A percentile compares a stretch with the other conserved stretches of the same genome.
Evolutionary conservation across 169 alveolate species (phyloP).

Genomic region (Cryptosporidium meleagridis): DNA sequence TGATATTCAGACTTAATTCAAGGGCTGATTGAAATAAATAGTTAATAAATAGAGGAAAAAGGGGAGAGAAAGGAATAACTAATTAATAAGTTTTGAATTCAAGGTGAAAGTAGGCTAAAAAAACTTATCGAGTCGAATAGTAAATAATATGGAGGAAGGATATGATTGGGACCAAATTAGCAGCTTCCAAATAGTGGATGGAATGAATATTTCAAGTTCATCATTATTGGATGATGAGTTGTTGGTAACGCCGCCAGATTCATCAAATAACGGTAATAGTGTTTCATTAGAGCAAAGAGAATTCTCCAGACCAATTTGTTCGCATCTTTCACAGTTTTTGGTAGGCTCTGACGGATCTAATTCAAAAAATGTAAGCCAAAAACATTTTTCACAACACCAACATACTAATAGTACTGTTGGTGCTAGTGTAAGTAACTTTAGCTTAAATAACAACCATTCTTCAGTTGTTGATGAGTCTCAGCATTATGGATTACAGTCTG

Average conservation of each 20-base stretch:
- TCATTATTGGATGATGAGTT: conserved; percentile 42
- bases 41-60: neutral
- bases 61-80: neutral
- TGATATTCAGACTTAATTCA: neutral
- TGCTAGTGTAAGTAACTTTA: neutral
- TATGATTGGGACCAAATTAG: conserved; percentile 71
- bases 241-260: neutral
- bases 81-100: neutral
- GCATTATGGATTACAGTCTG: conserved; percentile 2
- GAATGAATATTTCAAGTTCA: conserved; percentile 32
- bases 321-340: conserved; percentile 33
- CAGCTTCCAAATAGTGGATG: conserved; percentile 62
- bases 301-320: conserved; percentile 17
- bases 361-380: neutral
- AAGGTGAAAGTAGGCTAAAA: neutral
- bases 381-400: neutral
- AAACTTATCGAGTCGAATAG: neutral
- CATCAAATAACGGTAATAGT: neutral
- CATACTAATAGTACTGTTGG: neutral
- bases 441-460: neutral
- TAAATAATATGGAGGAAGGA: conserved; percentile 66
- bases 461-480: neutral
- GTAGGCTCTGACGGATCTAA: conserved; percentile 7
- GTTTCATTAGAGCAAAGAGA: conserved; percentile 21
- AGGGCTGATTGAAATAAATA: neutral